These are phyloP conservation scores for Leccinum griseonigrum DNA, from an alignment of 1,284 basidiomycete species.

Conservation along the genomic window DNA sequence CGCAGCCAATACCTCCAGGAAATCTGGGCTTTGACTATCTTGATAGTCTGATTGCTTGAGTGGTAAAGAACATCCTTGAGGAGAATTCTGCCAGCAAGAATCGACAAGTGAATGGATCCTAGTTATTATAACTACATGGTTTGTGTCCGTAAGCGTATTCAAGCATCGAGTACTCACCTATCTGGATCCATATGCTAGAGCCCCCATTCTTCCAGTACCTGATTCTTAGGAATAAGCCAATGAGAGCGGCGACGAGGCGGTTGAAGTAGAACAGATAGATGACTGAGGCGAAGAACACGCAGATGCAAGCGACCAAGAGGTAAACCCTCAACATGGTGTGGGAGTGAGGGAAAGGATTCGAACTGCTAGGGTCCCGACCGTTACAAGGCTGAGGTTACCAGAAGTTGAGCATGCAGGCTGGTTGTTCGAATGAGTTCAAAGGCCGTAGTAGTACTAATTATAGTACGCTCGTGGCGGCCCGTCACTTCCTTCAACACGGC, in stretches of 20 bases:
- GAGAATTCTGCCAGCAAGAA: constrained; percentile 83
- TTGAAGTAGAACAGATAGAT: constrained; percentile 91
- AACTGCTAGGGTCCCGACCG: not conserved
- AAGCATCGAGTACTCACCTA: constrained; percentile 49
- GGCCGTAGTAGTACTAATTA: not conserved
- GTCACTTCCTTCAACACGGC: not conserved
- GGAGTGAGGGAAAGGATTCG: constrained; percentile 8
- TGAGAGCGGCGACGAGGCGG: constrained; percentile 68
- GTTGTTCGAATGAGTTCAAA: not conserved
- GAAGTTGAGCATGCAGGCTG: constrained; percentile 4
- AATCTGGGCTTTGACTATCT: constrained; percentile 78
- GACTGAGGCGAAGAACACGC: constrained; percentile 67
- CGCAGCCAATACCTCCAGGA: constrained; percentile 94
- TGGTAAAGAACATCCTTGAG: constrained; percentile 86
- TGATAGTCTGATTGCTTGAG: constrained; percentile 86
- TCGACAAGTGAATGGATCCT: constrained; percentile 87
- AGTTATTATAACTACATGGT: not conserved
- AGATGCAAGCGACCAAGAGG: constrained; percentile 70
- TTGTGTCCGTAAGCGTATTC: not conserved
- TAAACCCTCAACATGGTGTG: constrained; percentile 51
- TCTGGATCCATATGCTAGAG: constrained; percentile 72
- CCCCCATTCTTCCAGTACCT: constrained; percentile 70
- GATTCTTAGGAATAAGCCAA: constrained; percentile 60
- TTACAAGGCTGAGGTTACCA: constrained; percentile 1
- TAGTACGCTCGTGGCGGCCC: not conserved